Evolutionary conservation across 148 eudicot species (phyloP).

Genomic region (Amaranthus palmeri): DNA sequence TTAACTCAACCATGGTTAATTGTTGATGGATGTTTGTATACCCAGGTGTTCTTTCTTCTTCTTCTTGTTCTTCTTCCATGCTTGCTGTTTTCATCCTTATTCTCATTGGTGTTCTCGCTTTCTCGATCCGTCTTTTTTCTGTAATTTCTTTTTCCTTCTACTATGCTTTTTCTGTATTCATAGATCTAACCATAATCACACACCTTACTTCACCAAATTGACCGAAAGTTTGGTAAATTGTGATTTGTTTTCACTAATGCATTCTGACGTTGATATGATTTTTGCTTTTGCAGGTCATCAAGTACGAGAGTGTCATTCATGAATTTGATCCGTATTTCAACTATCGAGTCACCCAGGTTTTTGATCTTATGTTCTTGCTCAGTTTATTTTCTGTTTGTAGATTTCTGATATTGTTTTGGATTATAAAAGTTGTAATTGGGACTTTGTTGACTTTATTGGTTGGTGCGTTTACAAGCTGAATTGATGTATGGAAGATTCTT

Average conservation of each 20-base stretch:
- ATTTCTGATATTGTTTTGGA: background rate
- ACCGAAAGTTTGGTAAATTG: background rate
- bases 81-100: conserved; percentile 70
- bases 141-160: conserved; percentile 29
- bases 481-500: background rate
- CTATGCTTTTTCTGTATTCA: background rate
- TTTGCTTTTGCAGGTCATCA: conserved; percentile 55
- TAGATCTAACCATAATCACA: conserved; percentile 27
- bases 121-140: conserved; percentile 93
- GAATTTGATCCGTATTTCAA: conserved; percentile 95
- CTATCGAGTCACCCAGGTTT: conserved; percentile 90
- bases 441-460: background rate
- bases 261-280: background rate
- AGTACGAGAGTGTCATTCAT: conserved; percentile 91
- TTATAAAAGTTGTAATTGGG: background rate
- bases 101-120: conserved; percentile 83
- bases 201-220: background rate
- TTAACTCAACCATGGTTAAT: too few species aligned
- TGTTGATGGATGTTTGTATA: too few species aligned
- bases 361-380: background rate
- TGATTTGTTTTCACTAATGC: background rate
- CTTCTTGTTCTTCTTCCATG: too few species aligned
- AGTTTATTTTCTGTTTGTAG: background rate
- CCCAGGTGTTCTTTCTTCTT: too few species aligned
- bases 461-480: background rate